Percentiles rank a stretch among this genome's conserved stretches.
Evolutionary conservation across 768 basidiomycete genomes (phyloP).

Genomic region (Tubosaeta sp.): DNA sequence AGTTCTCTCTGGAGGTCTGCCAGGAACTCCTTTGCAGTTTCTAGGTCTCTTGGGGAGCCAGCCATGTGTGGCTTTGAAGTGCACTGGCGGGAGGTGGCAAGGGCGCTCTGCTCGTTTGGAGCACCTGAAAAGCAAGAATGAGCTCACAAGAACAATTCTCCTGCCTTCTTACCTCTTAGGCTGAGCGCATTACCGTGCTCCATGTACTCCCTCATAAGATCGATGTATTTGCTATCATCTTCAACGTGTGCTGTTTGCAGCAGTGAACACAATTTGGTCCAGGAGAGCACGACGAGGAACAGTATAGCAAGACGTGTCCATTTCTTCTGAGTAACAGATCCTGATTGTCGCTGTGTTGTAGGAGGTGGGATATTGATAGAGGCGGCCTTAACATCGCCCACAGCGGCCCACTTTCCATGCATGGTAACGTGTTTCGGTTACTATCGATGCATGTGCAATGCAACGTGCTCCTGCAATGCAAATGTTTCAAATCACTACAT

Average conservation of each 20-base stretch:
- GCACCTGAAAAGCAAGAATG: neutral
- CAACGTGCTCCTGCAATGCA: no score
- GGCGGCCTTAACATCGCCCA: neutral
- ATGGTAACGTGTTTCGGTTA: neutral
- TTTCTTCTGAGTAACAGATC: slow-evolving; percentile 7
- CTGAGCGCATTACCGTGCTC: slow-evolving; percentile 11
- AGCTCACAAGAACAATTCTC: slow-evolving; percentile 44
- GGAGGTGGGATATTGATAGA: slow-evolving; percentile 17
- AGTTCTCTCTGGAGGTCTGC: slow-evolving; percentile 48
- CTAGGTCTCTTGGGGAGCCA: slow-evolving; percentile 51
- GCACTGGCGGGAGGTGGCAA: slow-evolving; percentile 47
- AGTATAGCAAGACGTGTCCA: slow-evolving; percentile 11
- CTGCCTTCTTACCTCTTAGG: slow-evolving; percentile 36
- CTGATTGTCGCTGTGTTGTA: slow-evolving; percentile 4
- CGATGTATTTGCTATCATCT: slow-evolving; percentile 11
- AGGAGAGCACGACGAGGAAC: slow-evolving; percentile 13
- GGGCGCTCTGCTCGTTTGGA: slow-evolving; percentile 47
- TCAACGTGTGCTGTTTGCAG: neutral
- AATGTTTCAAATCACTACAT: no score
- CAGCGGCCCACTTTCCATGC: neutral
- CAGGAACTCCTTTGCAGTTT: slow-evolving; percentile 55
- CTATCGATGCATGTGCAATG: no score
- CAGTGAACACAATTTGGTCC: neutral
- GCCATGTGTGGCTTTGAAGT: slow-evolving; percentile 58
- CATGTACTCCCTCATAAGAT: slow-evolving; percentile 18